Conservation (phyloP, 352 stramenopile species). For the Blastocystis sp. region DNA sequence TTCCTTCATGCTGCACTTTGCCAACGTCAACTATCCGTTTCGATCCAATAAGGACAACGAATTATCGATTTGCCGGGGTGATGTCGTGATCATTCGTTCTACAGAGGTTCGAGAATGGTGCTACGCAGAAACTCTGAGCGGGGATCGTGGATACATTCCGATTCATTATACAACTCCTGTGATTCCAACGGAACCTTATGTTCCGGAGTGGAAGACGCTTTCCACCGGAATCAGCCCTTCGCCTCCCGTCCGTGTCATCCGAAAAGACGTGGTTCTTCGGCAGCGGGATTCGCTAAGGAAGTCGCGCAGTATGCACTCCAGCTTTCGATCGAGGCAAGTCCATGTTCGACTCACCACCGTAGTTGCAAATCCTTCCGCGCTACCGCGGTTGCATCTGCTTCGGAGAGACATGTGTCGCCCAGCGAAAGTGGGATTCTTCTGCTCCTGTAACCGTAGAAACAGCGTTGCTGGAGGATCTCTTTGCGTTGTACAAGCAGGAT, state of each 20-base stretch:
- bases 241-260: background rate
- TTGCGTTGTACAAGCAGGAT: background rate
- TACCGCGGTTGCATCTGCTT: too few species aligned
- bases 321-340: background rate
- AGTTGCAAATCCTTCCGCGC: too few species aligned
- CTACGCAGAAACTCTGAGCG: conserved; percentile 3
- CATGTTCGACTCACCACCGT: too few species aligned
- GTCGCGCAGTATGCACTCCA: background rate
- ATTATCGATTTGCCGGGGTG: background rate
- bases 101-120: background rate
- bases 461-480: background rate
- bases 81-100: conserved; percentile 26
- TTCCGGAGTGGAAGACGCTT: background rate
- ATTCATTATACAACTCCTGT: background rate
- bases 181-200: background rate
- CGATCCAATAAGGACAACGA: background rate
- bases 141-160: background rate
- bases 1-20: conserved; percentile 1
- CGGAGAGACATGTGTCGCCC: too few species aligned
- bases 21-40: background rate
- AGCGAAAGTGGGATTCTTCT: background rate
- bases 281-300: background rate
- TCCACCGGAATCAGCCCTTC: background rate
- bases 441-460: background rate
- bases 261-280: background rate